Evolutionary conservation across 495 filamentous ascomycete species (phyloP), one percentile per base, ranked within the genome.

Genomic region (Xylaria bambusicola): DNA sequence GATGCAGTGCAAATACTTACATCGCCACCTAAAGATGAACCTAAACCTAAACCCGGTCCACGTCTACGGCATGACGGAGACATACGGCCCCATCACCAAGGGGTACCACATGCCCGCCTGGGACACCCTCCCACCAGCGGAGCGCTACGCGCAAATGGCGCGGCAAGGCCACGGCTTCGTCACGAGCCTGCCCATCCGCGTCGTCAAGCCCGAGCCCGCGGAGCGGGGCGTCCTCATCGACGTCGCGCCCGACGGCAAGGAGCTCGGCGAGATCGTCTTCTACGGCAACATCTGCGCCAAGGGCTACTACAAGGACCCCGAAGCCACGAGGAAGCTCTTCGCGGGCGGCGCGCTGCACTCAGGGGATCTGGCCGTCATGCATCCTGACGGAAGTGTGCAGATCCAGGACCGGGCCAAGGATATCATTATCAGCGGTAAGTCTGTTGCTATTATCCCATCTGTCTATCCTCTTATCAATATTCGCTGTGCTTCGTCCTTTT

Each of bases 321-420:
- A 86, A 62, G 95, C 95, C 24, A 98, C 94, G 49, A 77, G 80
- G 51, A 96, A 92, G 79, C 75, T 98, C 18, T 98, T 95, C 70
- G 86, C 82, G 0, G 95, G 95, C 6, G 95, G 94, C 13, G 91
- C 87, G 20, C 73, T 91, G 46, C 95, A 96, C 71, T 90, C 88
- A 10, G 94, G 95, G 0, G 94, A 98, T 67, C 73, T 98, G 55
- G 94, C 94, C 4, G 93, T 98, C 5, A 91, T 88, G 88, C 89
- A 96, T 68, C 80, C 87, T 0, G 93, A 98, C 67, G 92, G 93
- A 1, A 86, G 89, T 48, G 84, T 92, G 44, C 91, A 97, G 77
- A 97, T 98, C 62, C 78, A 95, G 60, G 94, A 98, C 72, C 82
- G 94, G 35, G 90, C 90, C 3, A 98, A 98, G 76, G 94, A 98